Evolutionary conservation across 768 basidiomycete genomes (phyloP).

Genomic region (Suillus plorans): DNA sequence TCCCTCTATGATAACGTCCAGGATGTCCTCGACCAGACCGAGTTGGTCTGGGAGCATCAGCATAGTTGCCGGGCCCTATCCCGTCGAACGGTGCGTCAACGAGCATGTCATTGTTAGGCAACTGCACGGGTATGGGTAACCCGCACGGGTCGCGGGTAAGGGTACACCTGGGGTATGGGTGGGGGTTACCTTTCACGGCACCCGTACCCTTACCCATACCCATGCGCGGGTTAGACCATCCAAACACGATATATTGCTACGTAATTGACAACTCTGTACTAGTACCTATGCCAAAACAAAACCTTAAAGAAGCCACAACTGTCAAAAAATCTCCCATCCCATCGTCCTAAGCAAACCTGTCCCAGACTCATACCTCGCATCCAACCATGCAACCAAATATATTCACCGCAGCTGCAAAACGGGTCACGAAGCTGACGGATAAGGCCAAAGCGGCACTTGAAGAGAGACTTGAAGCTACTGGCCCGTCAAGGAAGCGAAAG

Average conservation of each 20-base stretch:
- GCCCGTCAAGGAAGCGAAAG: neutral
- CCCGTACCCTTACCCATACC: neutral
- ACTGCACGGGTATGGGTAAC: neutral
- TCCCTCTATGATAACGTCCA: no score
- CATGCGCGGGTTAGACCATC: neutral
- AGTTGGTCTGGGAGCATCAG: no score
- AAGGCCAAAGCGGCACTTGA: neutral
- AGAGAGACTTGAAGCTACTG: neutral
- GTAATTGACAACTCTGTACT: neutral
- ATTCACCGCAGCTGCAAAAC: neutral
- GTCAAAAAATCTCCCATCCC: neutral
- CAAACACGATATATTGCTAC: neutral
- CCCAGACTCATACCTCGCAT: neutral
- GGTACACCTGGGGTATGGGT: constrained; percentile 3
- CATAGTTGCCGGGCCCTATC: no score
- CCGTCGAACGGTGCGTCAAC: no score
- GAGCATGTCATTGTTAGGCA: no score
- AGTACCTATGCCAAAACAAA: neutral
- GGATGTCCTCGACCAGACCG: no score
- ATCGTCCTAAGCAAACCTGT: neutral
- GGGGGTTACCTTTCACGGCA: neutral
- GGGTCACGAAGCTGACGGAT: neutral
- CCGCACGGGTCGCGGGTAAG: neutral
- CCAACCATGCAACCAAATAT: neutral
- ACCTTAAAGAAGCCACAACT: neutral